phyloP scores from a whole-genome alignment of 2,329 filamentous ascomycete genomes.

The Phoma sp. region DNA sequence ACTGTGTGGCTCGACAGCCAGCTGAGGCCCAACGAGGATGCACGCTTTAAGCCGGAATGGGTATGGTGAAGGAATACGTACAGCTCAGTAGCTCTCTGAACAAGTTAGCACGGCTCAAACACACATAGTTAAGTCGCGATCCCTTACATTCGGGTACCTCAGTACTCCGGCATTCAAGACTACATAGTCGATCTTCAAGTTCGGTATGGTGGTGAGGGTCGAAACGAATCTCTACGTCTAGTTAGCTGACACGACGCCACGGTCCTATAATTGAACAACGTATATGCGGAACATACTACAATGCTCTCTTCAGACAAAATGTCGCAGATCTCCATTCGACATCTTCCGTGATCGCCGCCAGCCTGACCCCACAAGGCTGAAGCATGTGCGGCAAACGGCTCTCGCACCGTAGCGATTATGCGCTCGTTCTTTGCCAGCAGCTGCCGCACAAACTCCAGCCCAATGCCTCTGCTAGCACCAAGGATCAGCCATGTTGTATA shows the following conservation, averaged over 20 bases:
- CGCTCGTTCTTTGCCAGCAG: constrained; percentile 56
- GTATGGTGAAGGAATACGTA: constrained; percentile 43
- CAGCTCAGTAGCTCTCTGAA: constrained; percentile 62
- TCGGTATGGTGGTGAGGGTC: constrained; percentile 50
- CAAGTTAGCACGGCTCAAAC: no score
- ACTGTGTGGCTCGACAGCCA: constrained; percentile 5
- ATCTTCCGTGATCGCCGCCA: constrained; percentile 55
- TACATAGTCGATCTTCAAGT: constrained; percentile 60
- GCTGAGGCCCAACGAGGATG: constrained; percentile 22
- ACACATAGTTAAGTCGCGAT: no score
- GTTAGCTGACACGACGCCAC: constrained; percentile 7
- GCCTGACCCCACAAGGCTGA: constrained; percentile 52
- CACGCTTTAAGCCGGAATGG: constrained; percentile 31
- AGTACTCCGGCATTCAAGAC: constrained; percentile 66
- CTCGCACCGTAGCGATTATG: constrained; percentile 61
- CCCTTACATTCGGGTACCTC: constrained; percentile 63
- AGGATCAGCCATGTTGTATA: constrained; percentile 57
- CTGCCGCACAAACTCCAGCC: constrained; percentile 62
- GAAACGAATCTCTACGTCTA: constrained; percentile 52
- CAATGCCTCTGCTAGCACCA: constrained; percentile 58
- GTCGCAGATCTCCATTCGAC: constrained; percentile 61
- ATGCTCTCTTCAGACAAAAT: constrained; percentile 62
- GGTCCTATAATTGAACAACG: neutral
- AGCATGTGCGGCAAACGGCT: constrained; percentile 50
- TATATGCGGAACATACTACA: constrained; percentile 34